Evolutionary conservation across 2,329 filamentous ascomycete genomes (phyloP), one percentile per base, ranked within the genome.

Genomic region (Penicillium sp.): DNA sequence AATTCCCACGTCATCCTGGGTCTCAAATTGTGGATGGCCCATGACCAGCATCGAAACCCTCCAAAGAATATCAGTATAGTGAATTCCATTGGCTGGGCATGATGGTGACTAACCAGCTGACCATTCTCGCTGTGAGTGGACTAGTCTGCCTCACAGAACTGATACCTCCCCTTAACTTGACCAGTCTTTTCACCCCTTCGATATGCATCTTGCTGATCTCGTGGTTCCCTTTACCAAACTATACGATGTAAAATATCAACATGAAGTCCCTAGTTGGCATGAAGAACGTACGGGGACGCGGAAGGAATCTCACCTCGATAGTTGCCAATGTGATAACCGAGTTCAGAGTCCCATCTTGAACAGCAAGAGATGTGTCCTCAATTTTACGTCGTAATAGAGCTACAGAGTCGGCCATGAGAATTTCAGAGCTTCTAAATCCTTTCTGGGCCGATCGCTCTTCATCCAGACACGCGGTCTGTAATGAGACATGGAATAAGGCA

Each of bases 31-130:
- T 15, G 82, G 82, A 20, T 59, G 45, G 7, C 79, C 78, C 51
- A 70, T 80, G 5, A 84, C 74, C 3, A 85, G 69, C 74, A 84
- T 73, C 0, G 81, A 81, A n/a, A 84, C 80, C 82, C 82, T 84
- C 26, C 2, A 1, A 5, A 1, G n/a, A 8, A 37, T 20, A 34
- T 46, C 45, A 56, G 18, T 50, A 21, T 17, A 41, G 29, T 27
- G 24, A 27, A 27, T 27, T 7, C 44, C 21, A 12, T 33, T 17
- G 4, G 0, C 20, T 8, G n/a, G n/a, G n/a, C 3, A 10, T 10
- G 15, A 7, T 3, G 10, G 21, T 0, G 8, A 59, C 76, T 67
- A 60, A 81, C 80, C 80, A 83, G 52, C 73, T 71, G 8, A 82
- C 68, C 80, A 83, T 83, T 48, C 80, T 76, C 7, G 79, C 80